Evolutionary conservation across 768 basidiomycete species (phyloP).

Genomic region (Psilocybe tampanensis): DNA sequence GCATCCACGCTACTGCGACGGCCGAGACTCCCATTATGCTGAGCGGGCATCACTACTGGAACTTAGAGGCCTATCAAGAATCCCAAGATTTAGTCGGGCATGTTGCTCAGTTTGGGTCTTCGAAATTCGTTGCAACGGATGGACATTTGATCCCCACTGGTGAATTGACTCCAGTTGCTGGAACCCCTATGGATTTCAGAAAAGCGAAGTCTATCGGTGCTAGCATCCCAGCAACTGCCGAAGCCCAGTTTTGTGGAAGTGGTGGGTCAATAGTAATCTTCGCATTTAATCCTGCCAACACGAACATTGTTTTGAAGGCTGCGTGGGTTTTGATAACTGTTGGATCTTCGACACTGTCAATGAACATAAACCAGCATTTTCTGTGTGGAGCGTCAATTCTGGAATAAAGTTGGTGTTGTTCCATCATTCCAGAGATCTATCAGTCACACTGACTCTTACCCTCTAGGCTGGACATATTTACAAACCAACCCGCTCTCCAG

Average conservation of each 20-base stretch:
- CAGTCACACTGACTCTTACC: not conserved
- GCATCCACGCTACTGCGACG: conserved; percentile 37
- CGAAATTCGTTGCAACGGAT: conserved; percentile 41
- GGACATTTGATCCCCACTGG: conserved; percentile 44
- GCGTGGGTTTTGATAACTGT: conserved; percentile 49
- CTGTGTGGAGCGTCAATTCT: conserved; percentile 47
- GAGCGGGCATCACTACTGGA: conserved; percentile 46
- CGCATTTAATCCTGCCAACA: not conserved
- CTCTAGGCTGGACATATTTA: conserved; percentile 41
- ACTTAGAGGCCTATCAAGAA: conserved; percentile 45
- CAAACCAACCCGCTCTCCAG: conserved; percentile 49
- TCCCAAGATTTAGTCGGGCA: conserved; percentile 40
- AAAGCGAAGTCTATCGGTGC: conserved; percentile 40
- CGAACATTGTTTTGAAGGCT: conserved; percentile 28
- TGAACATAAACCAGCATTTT: conserved; percentile 31
- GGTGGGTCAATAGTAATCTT: conserved; percentile 22
- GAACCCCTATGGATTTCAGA: conserved; percentile 46
- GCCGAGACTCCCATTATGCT: conserved; percentile 47
- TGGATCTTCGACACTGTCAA: conserved; percentile 43
- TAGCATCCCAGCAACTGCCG: conserved; percentile 37
- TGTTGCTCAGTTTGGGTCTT: conserved; percentile 37
- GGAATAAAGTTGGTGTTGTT: conserved; percentile 39
- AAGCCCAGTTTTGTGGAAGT: conserved; percentile 39
- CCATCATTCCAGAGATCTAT: not conserved
- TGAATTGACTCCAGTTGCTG: conserved; percentile 32